Evolutionary conservation across 257 asterid species (phyloP), one percentile per base, ranked within the genome.

Genomic region (Solanum gandarillasii): DNA sequence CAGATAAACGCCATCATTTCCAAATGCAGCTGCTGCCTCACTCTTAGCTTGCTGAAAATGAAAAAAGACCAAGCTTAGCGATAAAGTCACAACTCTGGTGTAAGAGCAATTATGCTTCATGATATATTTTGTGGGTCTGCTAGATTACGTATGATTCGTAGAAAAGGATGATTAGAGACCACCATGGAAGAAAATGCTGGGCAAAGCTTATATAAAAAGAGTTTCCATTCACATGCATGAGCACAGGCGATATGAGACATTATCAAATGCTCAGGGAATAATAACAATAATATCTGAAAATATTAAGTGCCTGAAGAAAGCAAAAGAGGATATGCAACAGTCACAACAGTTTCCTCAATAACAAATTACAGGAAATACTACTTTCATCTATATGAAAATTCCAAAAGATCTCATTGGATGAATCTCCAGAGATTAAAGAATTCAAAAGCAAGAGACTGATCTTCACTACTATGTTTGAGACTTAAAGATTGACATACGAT

Each of bases 21-120:
- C 99, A 92, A 97, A 97, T 86, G 99, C 99, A 91, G 99, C 99
- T 65, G 96, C 99, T 89, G 99, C 99, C 92, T 97, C 99, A 89
- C 93, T 94, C 92, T 97, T 94, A 72, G 94, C 94, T 92, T 92
- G 94, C 94, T 92, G 90, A 39, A 38, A 84, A 48, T 35, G 79
- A 71, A 79, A 21, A 34, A 14, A 84, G 68, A 29, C 9, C 68
- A 81, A 81, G 27, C 39, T 46, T 48, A 81, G 83, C 35, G 11
- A 81, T 81, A 48, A 81, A 81, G 13, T 16, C 29, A 46, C 27
- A 18, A 78, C 16, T 29, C 70, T 81, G 70, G 85, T 12, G 23
- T 81, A 29, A 27, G 7, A 12, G 39, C 39, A 5, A 46, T 46
- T 27, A 46, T 81, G 67, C 43, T 81, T 81, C 85, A 46, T 16